These are phyloP conservation scores for Penicillium silybi DNA, from an alignment of 495 filamentous ascomycete genomes.

Conservation along the genomic window DNA sequence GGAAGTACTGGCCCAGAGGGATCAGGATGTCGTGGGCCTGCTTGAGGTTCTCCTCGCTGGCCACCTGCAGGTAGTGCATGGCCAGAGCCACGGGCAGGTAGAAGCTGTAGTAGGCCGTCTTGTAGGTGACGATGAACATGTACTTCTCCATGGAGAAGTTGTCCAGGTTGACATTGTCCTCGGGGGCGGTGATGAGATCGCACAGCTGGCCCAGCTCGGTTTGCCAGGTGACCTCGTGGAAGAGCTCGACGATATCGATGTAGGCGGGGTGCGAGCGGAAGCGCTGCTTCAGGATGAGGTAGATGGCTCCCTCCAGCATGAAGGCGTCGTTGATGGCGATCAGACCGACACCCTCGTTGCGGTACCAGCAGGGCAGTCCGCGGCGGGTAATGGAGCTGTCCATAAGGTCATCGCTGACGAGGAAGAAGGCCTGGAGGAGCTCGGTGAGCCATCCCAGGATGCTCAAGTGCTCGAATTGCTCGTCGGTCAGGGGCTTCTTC, in stretches of 20 bases:
- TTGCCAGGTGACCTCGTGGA: conserved; percentile 89
- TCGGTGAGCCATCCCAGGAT: conserved; percentile 96
- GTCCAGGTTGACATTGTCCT: conserved; percentile 80
- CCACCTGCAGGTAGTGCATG: conserved; percentile 73
- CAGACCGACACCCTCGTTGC: conserved; percentile 78
- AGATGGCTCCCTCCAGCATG: conserved; percentile 89
- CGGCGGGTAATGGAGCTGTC: conserved; percentile 89
- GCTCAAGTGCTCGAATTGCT: conserved; percentile 81
- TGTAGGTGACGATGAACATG: conserved; percentile 97
- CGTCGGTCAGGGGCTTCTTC: conserved; percentile 61
- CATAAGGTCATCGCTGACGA: conserved; percentile 99
- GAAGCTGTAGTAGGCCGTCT: conserved; percentile 98
- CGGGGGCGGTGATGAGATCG: conserved; percentile 92
- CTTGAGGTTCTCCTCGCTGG: conserved; percentile 78
- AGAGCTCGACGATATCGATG: conserved; percentile 86
- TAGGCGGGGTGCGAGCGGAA: conserved; percentile 84
- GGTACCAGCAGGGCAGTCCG: conserved; percentile 94
- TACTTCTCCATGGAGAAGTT: conserved; percentile 96
- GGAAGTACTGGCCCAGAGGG: conserved; percentile 98
- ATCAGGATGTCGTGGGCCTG: conserved; percentile 88
- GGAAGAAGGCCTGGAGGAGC: conserved; percentile 96
- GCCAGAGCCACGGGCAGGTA: conserved; percentile 96
- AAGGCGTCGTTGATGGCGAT: conserved; percentile 98
- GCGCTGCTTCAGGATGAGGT: conserved; percentile 84
- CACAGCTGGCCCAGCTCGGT: conserved; percentile 93